phyloP scores from a whole-genome alignment of 2,329 filamentous ascomycete genomes.

The Aspergillus versicolor region DNA sequence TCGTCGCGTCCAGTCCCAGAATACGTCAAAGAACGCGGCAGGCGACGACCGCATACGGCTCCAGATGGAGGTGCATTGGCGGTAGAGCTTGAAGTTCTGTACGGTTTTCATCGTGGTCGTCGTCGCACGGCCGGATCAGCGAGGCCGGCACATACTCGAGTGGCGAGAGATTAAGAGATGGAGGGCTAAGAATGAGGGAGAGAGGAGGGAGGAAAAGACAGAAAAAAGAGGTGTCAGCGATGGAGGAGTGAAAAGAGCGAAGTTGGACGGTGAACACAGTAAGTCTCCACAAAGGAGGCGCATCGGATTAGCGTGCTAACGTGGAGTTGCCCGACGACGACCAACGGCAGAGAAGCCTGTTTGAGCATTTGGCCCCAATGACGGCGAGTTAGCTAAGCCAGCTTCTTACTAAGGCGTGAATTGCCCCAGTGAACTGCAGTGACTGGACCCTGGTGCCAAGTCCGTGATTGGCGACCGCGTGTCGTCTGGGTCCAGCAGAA shows the following conservation, averaged over 20 bases:
- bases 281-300: not conserved
- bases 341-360: not conserved
- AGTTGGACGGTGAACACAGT: not conserved
- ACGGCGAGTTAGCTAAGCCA: not conserved
- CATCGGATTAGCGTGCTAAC: not conserved
- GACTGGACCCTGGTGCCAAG: not conserved
- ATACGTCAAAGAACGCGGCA: slow-evolving; percentile 19
- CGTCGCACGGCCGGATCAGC: not conserved
- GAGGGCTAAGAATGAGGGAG: not conserved
- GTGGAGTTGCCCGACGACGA: not conserved
- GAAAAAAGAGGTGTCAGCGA: not conserved
- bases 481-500: no score
- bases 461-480: not conserved
- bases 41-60: slow-evolving; percentile 17
- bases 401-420: not conserved
- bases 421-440: not conserved
- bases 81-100: slow-evolving; percentile 1
- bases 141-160: slow-evolving; percentile 1
- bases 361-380: not conserved
- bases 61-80: slow-evolving; percentile 2
- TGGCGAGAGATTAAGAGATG: not conserved
- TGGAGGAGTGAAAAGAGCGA: not conserved
- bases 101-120: slow-evolving; percentile 7
- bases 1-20: slow-evolving; percentile 29
- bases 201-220: not conserved